A percentile compares a stretch with the other conserved stretches of the same genome.
These are phyloP conservation scores for Eimeria praecox DNA, from an alignment of 169 alveolate genomes.

Conservation along the genomic window DNA sequence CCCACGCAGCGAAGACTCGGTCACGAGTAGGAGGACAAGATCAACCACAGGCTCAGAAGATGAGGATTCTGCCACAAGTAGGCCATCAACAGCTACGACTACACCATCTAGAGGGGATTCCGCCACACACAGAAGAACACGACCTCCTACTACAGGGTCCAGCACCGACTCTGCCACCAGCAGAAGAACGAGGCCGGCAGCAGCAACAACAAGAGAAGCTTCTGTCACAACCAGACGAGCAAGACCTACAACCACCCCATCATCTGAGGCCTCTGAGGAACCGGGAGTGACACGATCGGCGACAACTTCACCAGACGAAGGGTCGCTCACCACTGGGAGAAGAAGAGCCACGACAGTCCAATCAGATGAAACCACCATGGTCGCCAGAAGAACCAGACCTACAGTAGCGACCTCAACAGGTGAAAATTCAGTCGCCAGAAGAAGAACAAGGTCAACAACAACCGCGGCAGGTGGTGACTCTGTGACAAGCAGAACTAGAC, in stretches of 20 bases:
- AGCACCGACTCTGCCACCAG: background rate
- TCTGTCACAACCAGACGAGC: background rate
- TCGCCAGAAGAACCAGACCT: background rate
- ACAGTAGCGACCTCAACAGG: background rate
- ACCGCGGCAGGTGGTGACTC: background rate
- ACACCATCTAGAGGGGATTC: background rate
- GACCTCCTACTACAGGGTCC: background rate
- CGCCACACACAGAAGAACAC: background rate
- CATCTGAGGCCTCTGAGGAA: background rate
- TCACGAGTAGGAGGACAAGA: conserved; percentile 25
- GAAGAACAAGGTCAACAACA: background rate
- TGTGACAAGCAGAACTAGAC: background rate
- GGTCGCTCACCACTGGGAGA: background rate
- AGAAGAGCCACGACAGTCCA: background rate
- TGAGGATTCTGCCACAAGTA: conserved; percentile 1
- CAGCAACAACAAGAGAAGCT: background rate
- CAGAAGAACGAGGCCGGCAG: background rate
- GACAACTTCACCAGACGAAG: background rate
- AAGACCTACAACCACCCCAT: background rate
- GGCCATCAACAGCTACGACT: background rate
- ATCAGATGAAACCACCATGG: background rate
- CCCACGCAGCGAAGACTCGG: background rate
- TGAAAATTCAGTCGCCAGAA: background rate
- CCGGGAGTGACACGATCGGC: background rate
- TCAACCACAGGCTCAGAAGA: background rate